Evolutionary conservation across 495 filamentous ascomycete genomes (phyloP), one percentile per base, ranked within the genome.

Genomic region (Talaromyces borbonicus): DNA sequence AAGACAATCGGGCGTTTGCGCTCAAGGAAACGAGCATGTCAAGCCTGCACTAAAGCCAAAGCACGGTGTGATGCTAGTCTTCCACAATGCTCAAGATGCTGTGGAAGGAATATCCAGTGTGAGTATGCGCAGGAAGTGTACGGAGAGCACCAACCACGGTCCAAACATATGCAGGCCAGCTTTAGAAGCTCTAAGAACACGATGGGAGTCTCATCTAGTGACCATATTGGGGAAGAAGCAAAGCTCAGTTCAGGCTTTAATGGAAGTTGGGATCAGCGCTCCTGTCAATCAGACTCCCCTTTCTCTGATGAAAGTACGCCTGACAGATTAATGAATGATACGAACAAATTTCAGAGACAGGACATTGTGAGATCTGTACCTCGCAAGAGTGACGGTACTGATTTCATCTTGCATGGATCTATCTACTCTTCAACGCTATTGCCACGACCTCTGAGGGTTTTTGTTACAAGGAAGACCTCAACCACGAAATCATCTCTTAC

Each of bases 1-100:
- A 41, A 41, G 22, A 8, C 38, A 11, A 41, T 41, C 23, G 38
- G 38, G 15, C 38, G 38, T n/a, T 12, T 25, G 2, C 22, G 38
- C 3, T 41, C 38, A 24, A 41, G 38, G 19, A 41, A 41, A 18
- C 38, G 38, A 41, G 38, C 38, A 23, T 41, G 38, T 26, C 38
- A 41, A 9, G 38, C 38, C 16, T 41, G 38, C 15, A 41, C 38
- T 11, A 41, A 41, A 41, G 38, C 38, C 20, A 41, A 41, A 41
- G 38, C 38, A 26, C 38, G 38, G 24, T 41, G 38, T 23, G 38
- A 41, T 41, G 38, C 20, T 25, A 6, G 20, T 41, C 18, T 25
- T 26, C 38, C 38, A 26, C 23, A 26, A 15, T 41, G 38, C 19
- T 41, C 38, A 5, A 11, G 38, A 18, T 41, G 38, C 16, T 41